Base-by-base conservation (phyloP, 129 eudicot genomes). In the Erigeron canadensis region DNA sequence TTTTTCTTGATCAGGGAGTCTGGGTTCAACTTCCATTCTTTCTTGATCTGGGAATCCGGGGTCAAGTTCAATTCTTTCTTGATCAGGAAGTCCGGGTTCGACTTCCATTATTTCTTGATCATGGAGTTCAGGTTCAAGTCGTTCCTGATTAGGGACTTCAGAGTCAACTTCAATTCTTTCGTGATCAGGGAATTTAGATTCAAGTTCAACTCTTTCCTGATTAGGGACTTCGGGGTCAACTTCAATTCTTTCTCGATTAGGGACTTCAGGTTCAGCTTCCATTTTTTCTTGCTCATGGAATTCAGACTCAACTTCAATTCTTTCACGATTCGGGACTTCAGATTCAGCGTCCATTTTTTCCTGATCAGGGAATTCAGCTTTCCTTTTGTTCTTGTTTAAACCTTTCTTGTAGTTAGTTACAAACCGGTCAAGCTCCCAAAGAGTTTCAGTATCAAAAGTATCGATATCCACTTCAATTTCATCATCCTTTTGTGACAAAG, bases 391-490 rank as follows among this genome's bases (percentile, higher is more conserved):
- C 90, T 89, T 89, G 85, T 75, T 89, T 77, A 85, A 62, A 74
- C 81, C 64, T 84, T 85, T 93, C 65, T 85, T 85, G 85, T 71
- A 83, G 77, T 87, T 83, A 15, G 85, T 80, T 50, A 93, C 80
- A 78, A 87, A 93, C 56, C 98, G 87, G 55, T 93, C 98, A 61
- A 93, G 90, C 85, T 93, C 98, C 98, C 98, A 93, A 10, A 93
- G 85, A 37, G 98, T 93, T 63, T 93, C 96, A 44, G 79, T 82
- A 81, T 89, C 98, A 75, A 93, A 88, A 80, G 84, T 87, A 76
- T 93, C 95, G 57, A 92, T 92, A 61, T 92, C 98, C 79, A 92
- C 95, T 81, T 92, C 98, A 75, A 92, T 92, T 78, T 92, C 98
- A 80, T 93, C 91, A 65, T 89, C 98, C 38, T 89, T 69, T 67